phyloP scores from a whole-genome alignment of 257 asterid genomes.

The Rauvolfia tetraphylla region DNA sequence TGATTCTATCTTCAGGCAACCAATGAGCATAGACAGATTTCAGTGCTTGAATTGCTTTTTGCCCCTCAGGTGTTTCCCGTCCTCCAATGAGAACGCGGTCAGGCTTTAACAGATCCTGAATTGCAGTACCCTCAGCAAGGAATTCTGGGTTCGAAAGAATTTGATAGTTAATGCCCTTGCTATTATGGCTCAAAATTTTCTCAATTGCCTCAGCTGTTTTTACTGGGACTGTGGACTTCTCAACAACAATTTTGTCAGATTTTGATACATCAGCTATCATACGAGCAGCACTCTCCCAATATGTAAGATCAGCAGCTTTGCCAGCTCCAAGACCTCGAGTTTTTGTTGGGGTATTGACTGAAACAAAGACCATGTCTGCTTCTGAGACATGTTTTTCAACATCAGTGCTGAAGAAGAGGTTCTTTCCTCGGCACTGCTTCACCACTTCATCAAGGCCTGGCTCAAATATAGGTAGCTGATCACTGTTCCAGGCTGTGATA shows the following conservation, averaged over 20 bases:
- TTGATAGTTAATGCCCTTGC: conserved; percentile 34
- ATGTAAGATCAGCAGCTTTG: conserved; percentile 40
- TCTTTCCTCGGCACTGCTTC: conserved; percentile 36
- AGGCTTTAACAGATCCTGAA: conserved; percentile 32
- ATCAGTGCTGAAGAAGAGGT: conserved; percentile 33
- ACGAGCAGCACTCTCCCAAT: conserved; percentile 40
- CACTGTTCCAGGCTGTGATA: conserved; percentile 34
- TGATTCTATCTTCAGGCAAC: conserved; percentile 63
- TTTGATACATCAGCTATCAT: conserved; percentile 37
- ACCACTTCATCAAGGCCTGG: conserved; percentile 35
- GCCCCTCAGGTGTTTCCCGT: conserved; percentile 71
- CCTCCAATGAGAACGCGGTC: conserved; percentile 70
- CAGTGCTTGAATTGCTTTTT: conserved; percentile 53
- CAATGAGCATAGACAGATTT: conserved; percentile 68
- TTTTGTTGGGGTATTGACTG: conserved; percentile 36
- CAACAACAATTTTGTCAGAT: conserved; percentile 34
- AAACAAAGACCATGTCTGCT: conserved; percentile 35
- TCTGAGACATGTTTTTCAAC: conserved; percentile 33
- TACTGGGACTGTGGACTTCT: conserved; percentile 40
- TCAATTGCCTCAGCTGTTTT: conserved; percentile 38
- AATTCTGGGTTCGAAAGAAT: conserved; percentile 37
- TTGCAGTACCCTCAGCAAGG: conserved; percentile 38
- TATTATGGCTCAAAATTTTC: conserved; percentile 32
- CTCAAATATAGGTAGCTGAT: conserved; percentile 36
- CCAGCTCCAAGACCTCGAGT: conserved; percentile 38